Evolutionary conservation across 306 rosid genomes (phyloP), one percentile per base, ranked within the genome.

Genomic region (Ammopiptanthus mongolicus): DNA sequence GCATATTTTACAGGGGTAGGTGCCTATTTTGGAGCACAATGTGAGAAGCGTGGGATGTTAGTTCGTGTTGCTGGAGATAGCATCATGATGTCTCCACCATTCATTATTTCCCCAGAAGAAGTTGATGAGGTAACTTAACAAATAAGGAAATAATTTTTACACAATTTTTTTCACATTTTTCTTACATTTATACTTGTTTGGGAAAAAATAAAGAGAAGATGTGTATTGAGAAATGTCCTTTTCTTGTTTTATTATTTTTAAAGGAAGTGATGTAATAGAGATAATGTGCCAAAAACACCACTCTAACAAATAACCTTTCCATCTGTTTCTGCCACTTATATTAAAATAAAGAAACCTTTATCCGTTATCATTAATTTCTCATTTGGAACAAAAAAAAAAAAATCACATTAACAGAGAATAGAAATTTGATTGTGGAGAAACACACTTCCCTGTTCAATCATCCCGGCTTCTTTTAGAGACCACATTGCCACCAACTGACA

Each of bases 41-140:
- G 97, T 74, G 73, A 87, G 87, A 84, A 92, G 48, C 69, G 76
- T 22, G 99, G 97, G 55, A 87, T 95, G 99, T 70, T 91, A 72
- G 89, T 92, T 50, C 93, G 99, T 6, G 90, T 90, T 1, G 18
- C 92, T 3, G 99, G 97, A 22, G 97, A 95, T 84, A 85, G 3
- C 73, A 92, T 89, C 81, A 86, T 92, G 92, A 90, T 95, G 97
- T 88, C 85, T 56, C 99, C 99, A 14, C 92, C 99, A 42, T 86
- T 82, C 69, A 86, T 87, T 6, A 84, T 95, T 4, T 69, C 93
- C 48, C 84, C 89, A 3, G 78, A 77, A 65, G 97, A 95, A 86
- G 47, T 90, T 72, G 96, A 95, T 1, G 87, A 92, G 97, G 97
- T 95, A 90, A 65, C 77, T 36, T 64, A 5, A 19, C 68, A 61